These are phyloP conservation scores for Trypanosoma mega DNA, from an alignment of 208 protist species.

Conservation along the genomic window DNA sequence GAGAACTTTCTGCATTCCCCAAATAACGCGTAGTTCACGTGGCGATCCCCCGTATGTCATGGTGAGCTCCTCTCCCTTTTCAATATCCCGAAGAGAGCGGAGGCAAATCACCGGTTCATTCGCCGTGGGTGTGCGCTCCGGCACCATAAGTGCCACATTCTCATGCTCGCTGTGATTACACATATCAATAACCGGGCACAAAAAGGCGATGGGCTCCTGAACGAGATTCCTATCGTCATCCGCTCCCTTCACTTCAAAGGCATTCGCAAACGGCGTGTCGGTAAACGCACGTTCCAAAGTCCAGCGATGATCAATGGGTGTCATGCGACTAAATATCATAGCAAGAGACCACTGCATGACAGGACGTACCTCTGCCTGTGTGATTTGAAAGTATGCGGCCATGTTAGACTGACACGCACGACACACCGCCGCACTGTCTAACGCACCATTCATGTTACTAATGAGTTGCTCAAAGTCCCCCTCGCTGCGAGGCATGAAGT, in stretches of 20 bases:
- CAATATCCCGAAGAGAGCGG: slow-evolving; percentile 65
- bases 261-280: slow-evolving; percentile 47
- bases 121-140: slow-evolving; percentile 27
- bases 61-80: slow-evolving; percentile 75
- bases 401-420: slow-evolving; percentile 41
- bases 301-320: slow-evolving; percentile 68
- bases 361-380: slow-evolving; percentile 66
- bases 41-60: slow-evolving; percentile 70
- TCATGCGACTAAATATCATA: slow-evolving; percentile 87
- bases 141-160: slow-evolving; percentile 86
- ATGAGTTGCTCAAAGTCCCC: slow-evolving; percentile 74
- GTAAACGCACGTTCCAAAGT: slow-evolving; percentile 54
- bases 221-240: slow-evolving; percentile 36
- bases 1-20: slow-evolving; percentile 71
- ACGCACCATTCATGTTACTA: slow-evolving; percentile 52
- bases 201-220: slow-evolving; percentile 66
- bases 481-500: slow-evolving; percentile 79
- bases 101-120: slow-evolving; percentile 62
- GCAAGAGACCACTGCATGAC: slow-evolving; percentile 58
- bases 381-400: slow-evolving; percentile 47
- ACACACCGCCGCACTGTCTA: slow-evolving; percentile 56
- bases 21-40: slow-evolving; percentile 68
- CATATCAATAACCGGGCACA: slow-evolving; percentile 86
- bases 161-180: slow-evolving; percentile 79
- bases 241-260: slow-evolving; percentile 24